Evolutionary conservation across 352 stramenopile species (phyloP).

Genomic region (Globisporangium abappressorium): DNA sequence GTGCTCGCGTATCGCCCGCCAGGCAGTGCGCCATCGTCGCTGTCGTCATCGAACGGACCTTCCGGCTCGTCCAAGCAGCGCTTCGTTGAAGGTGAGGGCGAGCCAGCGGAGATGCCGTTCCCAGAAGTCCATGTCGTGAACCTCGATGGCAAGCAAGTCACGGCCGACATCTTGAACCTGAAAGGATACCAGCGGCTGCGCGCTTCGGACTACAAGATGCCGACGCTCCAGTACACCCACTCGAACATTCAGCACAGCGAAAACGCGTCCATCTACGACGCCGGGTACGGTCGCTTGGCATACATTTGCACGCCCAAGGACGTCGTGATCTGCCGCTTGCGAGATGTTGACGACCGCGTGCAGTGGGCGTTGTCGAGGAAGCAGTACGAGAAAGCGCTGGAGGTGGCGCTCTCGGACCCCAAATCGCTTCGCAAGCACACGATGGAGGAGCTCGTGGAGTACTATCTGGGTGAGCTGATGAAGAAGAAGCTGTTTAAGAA

Average conservation of each 20-base stretch:
- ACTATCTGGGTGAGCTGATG: conserved; percentile 70
- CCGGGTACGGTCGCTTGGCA: conserved; percentile 54
- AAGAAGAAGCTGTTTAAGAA: conserved; percentile 71
- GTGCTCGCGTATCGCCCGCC: conserved; percentile 73
- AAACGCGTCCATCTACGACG: conserved; percentile 59
- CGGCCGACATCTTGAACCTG: conserved; percentile 71
- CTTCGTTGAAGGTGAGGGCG: conserved; percentile 65
- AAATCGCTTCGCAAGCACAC: conserved; percentile 49
- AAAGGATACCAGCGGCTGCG: conserved; percentile 71
- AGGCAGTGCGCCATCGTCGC: conserved; percentile 20
- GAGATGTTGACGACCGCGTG: conserved; percentile 77
- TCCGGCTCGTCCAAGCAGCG: conserved; percentile 37
- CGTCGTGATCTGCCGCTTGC: conserved; percentile 78
- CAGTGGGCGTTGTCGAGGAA: conserved; percentile 63
- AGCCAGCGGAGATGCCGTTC: conserved; percentile 69
- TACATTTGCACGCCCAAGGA: conserved; percentile 86
- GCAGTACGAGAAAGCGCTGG: conserved; percentile 56
- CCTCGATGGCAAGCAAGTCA: conserved; percentile 85
- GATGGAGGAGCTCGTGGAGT: conserved; percentile 70
- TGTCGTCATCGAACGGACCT: conserved; percentile 18
- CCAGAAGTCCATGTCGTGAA: conserved; percentile 88
- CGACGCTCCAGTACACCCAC: conserved; percentile 57
- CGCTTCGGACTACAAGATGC: conserved; percentile 82
- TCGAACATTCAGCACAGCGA: conserved; percentile 19
- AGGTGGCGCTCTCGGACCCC: conserved; percentile 61